Percentiles rank a stretch among this genome's conserved stretches.
phyloP scores from a whole-genome alignment of 2,329 filamentous ascomycete genomes.

The Exophiala bonariae region DNA sequence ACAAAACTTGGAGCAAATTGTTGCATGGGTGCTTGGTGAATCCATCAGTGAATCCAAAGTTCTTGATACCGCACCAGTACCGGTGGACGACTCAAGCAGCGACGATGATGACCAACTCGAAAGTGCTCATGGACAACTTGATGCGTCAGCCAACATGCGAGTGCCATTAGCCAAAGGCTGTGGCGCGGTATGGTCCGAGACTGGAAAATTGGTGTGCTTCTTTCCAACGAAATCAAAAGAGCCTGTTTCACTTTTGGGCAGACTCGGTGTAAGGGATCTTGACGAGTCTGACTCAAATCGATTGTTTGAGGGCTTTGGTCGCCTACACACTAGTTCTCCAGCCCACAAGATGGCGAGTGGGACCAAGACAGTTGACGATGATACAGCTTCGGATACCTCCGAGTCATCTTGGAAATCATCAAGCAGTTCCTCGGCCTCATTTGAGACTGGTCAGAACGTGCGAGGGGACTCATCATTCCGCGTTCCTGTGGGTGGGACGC shows the following conservation, averaged over 20 bases:
- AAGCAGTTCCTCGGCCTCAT: constrained; percentile 51
- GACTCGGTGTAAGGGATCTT: constrained; percentile 49
- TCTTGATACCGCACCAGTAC: constrained; percentile 44
- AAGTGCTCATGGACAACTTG: constrained; percentile 26
- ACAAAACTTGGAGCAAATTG: constrained; percentile 57
- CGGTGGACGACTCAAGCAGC: constrained; percentile 80
- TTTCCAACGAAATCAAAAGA: constrained; percentile 55
- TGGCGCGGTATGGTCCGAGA: constrained; percentile 58
- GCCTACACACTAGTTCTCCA: constrained; percentile 54
- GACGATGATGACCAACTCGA: constrained; percentile 62
- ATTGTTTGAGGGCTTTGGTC: constrained; percentile 65
- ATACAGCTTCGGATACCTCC: constrained; percentile 46
- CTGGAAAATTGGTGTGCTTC: constrained; percentile 60
- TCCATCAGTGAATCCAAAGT: constrained; percentile 55
- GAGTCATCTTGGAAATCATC: constrained; percentile 61
- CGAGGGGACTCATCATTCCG: constrained; percentile 45
- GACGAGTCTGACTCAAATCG: constrained; percentile 50
- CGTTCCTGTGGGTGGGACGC: constrained; percentile 15
- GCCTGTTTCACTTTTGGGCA: constrained; percentile 50
- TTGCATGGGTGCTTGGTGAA: constrained; percentile 54
- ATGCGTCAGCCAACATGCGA: constrained; percentile 57
- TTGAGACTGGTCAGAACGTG: constrained; percentile 47
- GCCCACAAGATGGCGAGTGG: constrained; percentile 46
- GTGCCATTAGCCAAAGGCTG: constrained; percentile 62
- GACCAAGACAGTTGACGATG: constrained; percentile 40